Conservation (phyloP, 2,329 filamentous ascomycete species). For the Zalaria sp. region DNA sequence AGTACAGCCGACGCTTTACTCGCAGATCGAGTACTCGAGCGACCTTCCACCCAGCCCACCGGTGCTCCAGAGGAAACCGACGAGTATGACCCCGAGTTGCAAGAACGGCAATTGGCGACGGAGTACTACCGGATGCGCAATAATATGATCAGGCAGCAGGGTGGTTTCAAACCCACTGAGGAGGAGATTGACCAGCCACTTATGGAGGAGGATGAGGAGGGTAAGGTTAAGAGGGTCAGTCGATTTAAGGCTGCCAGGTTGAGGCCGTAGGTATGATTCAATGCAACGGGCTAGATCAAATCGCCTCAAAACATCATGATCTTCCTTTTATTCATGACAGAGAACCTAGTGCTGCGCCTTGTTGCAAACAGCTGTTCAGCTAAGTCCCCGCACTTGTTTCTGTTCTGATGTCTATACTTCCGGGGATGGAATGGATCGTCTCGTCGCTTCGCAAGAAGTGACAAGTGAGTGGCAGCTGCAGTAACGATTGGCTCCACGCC, state of each 20-base stretch:
- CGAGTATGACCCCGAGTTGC: slow-evolving; percentile 52
- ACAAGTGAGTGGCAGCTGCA: no score
- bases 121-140: slow-evolving; percentile 78
- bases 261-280: slow-evolving; percentile 6
- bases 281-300: no score
- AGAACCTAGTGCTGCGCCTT: no score
- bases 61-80: slow-evolving; percentile 24
- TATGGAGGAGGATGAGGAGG: slow-evolving; percentile 25
- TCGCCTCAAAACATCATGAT: no score
- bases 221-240: slow-evolving; percentile 23
- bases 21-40: slow-evolving; percentile 44
- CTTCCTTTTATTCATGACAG: no score
- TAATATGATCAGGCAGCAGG: slow-evolving; percentile 66
- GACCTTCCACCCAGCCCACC: slow-evolving; percentile 17
- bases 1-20: slow-evolving; percentile 26
- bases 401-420: no score
- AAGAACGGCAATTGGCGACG: slow-evolving; percentile 63
- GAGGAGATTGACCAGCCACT: slow-evolving; percentile 49
- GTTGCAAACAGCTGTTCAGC: no score
- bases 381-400: no score
- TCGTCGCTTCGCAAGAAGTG: no score
- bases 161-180: slow-evolving; percentile 58
- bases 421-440: no score
- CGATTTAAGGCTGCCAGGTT: slow-evolving; percentile 22
- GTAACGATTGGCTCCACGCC: no score